phyloP scores from a whole-genome alignment of 129 eudicot species.

The Solidago caesia region DNA sequence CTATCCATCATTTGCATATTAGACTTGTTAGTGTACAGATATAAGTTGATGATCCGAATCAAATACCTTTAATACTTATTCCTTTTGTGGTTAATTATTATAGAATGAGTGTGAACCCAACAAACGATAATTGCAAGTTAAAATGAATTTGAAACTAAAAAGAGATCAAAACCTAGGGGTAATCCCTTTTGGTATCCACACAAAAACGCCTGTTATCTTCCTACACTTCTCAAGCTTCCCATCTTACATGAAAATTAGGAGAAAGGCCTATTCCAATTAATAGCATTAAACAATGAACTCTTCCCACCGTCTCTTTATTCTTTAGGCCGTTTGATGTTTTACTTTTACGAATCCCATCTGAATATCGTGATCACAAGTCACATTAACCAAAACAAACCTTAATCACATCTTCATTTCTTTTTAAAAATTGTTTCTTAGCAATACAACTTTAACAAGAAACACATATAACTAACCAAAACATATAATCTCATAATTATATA shows the following conservation, averaged over 20 bases:
- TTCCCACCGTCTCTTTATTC: too few relatives aligned
- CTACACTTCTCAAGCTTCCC: neutral
- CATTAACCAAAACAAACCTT: neutral
- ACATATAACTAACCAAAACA: too few relatives aligned
- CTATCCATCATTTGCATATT: neutral
- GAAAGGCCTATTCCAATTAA: too few relatives aligned
- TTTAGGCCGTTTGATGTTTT: neutral
- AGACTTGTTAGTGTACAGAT: neutral
- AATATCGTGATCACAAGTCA: neutral
- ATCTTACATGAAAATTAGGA: neutral
- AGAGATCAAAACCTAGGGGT: neutral
- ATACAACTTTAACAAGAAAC: too few relatives aligned
- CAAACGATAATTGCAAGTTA: neutral
- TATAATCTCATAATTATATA: too few relatives aligned
- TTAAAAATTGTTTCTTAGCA: neutral
- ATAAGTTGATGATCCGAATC: neutral
- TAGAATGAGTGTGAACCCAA: neutral
- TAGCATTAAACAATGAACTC: too few relatives aligned
- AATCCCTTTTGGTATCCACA: slow-evolving; percentile 1
- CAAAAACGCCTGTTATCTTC: neutral
- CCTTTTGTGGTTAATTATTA: neutral
- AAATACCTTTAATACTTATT: neutral
- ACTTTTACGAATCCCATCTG: neutral
- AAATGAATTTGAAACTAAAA: slow-evolving; percentile 1
- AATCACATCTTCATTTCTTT: slow-evolving; percentile 1